Percentiles rank a stretch among this genome's conserved stretches.
Conservation (phyloP, 2,329 filamentous ascomycete genomes). For the Aspergillus udagawae region DNA sequence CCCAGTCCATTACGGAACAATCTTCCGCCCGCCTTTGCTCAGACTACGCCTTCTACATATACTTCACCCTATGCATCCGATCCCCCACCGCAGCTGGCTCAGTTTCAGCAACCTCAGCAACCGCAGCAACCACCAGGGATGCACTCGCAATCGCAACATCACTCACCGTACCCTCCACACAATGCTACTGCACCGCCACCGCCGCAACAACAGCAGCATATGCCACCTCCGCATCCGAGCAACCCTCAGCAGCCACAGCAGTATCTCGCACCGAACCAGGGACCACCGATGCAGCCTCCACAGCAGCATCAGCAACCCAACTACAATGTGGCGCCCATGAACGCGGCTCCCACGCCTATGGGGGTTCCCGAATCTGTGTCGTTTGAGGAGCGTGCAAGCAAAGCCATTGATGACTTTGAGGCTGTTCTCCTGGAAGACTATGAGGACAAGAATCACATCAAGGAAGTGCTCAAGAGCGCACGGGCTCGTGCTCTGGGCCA, state of each 20-base stretch:
- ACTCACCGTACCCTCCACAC: constrained; percentile 9
- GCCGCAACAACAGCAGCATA: constrained; percentile 21
- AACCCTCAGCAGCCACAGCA: constrained; percentile 12
- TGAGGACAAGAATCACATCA: constrained; percentile 44
- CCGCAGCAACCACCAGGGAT: constrained; percentile 22
- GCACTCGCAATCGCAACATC: constrained; percentile 18
- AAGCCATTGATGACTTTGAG: constrained; percentile 44
- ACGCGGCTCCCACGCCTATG: constrained; percentile 15
- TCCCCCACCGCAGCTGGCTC: constrained; percentile 30
- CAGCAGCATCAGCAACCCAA: constrained; percentile 18
- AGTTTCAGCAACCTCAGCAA: constrained; percentile 30
- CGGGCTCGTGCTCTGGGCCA: constrained; percentile 38
- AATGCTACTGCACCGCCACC: background rate
- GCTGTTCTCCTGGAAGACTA: constrained; percentile 44
- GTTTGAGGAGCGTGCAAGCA: constrained; percentile 40
- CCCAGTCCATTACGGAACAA: constrained; percentile 36
- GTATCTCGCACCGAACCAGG: constrained; percentile 10
- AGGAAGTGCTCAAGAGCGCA: constrained; percentile 41
- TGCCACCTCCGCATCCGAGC: constrained; percentile 8
- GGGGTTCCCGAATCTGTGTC: constrained; percentile 28
- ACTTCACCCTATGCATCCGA: constrained; percentile 40
- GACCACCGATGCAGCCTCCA: constrained; percentile 8
- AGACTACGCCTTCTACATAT: constrained; percentile 34
- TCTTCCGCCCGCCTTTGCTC: constrained; percentile 38
- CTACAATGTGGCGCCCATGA: constrained; percentile 15